These are phyloP conservation scores for Ceratobasidium sp. DNA, from an alignment of 1,284 basidiomycete species.

Conservation along the genomic window DNA sequence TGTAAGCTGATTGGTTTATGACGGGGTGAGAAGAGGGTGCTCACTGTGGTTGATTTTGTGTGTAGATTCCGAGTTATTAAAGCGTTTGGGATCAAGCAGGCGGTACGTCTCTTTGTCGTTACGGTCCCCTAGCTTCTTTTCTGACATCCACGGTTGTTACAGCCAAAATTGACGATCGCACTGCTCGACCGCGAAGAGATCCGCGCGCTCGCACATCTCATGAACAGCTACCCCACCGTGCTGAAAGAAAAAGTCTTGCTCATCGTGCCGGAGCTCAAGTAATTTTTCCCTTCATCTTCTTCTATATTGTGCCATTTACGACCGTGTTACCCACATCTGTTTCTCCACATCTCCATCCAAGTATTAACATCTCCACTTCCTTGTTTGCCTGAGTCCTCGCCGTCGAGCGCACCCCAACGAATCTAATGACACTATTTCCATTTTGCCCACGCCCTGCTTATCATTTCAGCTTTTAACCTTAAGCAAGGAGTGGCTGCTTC, in stretches of 20 bases:
- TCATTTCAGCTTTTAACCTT: too few species aligned
- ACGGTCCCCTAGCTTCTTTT: background rate
- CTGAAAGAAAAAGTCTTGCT: conserved; percentile 74
- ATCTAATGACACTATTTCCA: conserved; percentile 28
- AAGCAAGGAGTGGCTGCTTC: background rate
- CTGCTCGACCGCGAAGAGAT: conserved; percentile 87
- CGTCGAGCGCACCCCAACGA: background rate
- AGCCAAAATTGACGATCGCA: conserved; percentile 84
- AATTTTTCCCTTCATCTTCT: conserved; percentile 22
- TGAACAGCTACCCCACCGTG: conserved; percentile 85
- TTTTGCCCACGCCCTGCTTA: too few species aligned
- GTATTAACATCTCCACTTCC: background rate
- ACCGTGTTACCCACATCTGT: conserved; percentile 4
- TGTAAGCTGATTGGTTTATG: conserved; percentile 57
- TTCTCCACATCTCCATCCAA: conserved; percentile 7
- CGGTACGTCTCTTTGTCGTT: conserved; percentile 62
- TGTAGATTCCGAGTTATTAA: conserved; percentile 79
- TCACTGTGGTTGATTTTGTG: background rate
- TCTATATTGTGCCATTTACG: background rate
- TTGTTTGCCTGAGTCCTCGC: background rate
- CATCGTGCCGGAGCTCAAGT: conserved; percentile 40
- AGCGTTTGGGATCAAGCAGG: conserved; percentile 78
- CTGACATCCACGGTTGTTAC: conserved; percentile 25
- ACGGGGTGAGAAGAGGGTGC: background rate
- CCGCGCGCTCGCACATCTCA: conserved; percentile 80